Conservation (phyloP, 2,329 filamentous ascomycete species). For the Cytospora mali region DNA sequence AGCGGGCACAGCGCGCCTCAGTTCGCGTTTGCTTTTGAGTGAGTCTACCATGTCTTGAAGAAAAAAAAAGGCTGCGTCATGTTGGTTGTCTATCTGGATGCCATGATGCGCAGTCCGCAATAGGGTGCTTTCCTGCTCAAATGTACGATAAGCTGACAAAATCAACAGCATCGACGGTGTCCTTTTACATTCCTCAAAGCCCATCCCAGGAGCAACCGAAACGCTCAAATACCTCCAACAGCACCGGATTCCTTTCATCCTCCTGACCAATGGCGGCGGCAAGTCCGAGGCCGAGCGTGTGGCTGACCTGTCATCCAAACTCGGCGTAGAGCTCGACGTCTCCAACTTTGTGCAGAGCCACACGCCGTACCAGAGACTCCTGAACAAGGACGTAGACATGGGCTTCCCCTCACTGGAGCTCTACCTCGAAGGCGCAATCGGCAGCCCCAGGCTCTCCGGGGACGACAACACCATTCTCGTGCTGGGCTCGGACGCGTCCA, state of each 20-base stretch:
- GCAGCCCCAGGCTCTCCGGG: constrained; percentile 43
- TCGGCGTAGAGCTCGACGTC: constrained; percentile 65
- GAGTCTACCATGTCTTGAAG: constrained; percentile 24
- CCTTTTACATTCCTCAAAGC: constrained; percentile 78
- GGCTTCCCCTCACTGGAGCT: constrained; percentile 28
- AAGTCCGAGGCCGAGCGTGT: constrained; percentile 77
- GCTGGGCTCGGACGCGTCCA: constrained; percentile 68
- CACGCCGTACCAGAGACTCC: constrained; percentile 79
- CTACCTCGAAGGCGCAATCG: constrained; percentile 8
- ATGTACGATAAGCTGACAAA: not conserved
- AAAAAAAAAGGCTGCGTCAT: too few species aligned
- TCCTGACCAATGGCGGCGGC: constrained; percentile 94
- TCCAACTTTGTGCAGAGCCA: constrained; percentile 86
- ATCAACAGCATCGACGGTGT: constrained; percentile 81
- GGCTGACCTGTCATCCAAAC: constrained; percentile 65
- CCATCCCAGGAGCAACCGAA: constrained; percentile 76
- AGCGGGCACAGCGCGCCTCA: not conserved
- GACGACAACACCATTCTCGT: constrained; percentile 73
- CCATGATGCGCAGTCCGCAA: not conserved
- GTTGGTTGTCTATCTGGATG: not conserved
- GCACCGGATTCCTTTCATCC: constrained; percentile 83
- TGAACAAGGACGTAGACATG: constrained; percentile 50
- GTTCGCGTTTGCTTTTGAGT: constrained; percentile 36
- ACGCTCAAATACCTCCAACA: constrained; percentile 73
- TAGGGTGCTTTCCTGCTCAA: not conserved